Conservation (phyloP, 73 alveolate species). For the Effrenium voratum region DNA sequence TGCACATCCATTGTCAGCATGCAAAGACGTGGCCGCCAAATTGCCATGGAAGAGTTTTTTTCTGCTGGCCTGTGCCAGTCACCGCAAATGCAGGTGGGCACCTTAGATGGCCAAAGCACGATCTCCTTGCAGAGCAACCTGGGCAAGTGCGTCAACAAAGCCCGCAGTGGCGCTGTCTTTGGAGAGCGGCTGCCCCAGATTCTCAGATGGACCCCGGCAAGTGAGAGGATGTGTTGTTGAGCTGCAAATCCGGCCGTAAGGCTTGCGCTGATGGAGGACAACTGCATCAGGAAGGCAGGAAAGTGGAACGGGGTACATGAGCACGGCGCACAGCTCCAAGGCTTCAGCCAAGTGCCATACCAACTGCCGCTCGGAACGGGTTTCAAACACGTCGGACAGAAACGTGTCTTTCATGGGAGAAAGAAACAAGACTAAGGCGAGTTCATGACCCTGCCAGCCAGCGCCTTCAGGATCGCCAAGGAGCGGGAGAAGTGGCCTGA, state of each 20-base stretch:
- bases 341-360: slow-evolving; percentile 78
- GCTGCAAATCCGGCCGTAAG: not conserved
- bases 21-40: too few species aligned
- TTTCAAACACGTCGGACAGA: too few species aligned
- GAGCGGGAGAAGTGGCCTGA: too few species aligned
- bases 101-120: slow-evolving; percentile 68
- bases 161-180: slow-evolving; percentile 60
- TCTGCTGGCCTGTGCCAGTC: too few species aligned
- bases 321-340: too few species aligned
- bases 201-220: not conserved
- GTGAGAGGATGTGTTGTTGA: not conserved
- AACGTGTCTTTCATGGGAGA: too few species aligned
- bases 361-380: slow-evolving; percentile 34
- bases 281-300: not conserved
- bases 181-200: slow-evolving; percentile 16
- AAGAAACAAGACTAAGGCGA: too few species aligned
- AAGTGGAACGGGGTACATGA: too few species aligned
- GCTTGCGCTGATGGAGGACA: slow-evolving; percentile 44
- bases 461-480: slow-evolving; percentile 81
- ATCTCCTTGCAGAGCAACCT: slow-evolving; percentile 51
- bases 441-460: slow-evolving; percentile 44
- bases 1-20: too few species aligned
- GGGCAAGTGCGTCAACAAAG: slow-evolving; percentile 33
- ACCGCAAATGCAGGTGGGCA: slow-evolving; percentile 29
- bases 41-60: too few species aligned